Percentiles rank a stretch among this genome's conserved stretches.
These are phyloP conservation scores for Fusarium sp. DNA, from an alignment of 2,329 filamentous ascomycete species.

Conservation along the genomic window DNA sequence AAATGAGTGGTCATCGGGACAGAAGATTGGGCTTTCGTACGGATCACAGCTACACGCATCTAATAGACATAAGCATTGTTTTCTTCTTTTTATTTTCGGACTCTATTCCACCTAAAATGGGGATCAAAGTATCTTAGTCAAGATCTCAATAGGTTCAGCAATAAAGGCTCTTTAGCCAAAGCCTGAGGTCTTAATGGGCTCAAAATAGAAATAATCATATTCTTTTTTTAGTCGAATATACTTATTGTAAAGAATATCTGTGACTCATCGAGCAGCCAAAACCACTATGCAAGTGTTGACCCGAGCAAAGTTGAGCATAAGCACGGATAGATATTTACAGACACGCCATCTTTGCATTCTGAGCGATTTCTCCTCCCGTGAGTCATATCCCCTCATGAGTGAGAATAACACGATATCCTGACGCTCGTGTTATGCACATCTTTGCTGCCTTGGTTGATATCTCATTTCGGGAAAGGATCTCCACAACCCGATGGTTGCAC, in stretches of 20 bases:
- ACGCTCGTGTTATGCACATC: background rate
- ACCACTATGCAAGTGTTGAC: background rate
- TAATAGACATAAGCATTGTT: background rate
- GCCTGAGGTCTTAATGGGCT: too few species aligned
- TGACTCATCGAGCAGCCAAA: background rate
- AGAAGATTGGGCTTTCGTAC: accelerated
- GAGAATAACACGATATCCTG: background rate
- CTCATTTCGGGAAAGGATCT: background rate
- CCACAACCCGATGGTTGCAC: background rate
- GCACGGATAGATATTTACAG: background rate
- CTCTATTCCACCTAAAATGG: too few species aligned
- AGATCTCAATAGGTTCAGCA: too few species aligned
- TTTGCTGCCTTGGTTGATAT: background rate
- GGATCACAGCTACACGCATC: background rate
- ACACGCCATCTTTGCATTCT: background rate
- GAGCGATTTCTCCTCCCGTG: background rate
- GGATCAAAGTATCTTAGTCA: too few species aligned
- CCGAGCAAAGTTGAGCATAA: background rate
- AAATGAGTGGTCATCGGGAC: too few species aligned
- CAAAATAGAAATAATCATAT: background rate
- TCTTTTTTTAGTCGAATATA: background rate
- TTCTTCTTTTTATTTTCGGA: too few species aligned
- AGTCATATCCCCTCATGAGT: background rate
- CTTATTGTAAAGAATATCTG: background rate
- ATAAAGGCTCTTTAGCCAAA: too few species aligned